Conservation (phyloP, 2,329 filamentous ascomycete genomes). For the Pseudocercospora musae region DNA sequence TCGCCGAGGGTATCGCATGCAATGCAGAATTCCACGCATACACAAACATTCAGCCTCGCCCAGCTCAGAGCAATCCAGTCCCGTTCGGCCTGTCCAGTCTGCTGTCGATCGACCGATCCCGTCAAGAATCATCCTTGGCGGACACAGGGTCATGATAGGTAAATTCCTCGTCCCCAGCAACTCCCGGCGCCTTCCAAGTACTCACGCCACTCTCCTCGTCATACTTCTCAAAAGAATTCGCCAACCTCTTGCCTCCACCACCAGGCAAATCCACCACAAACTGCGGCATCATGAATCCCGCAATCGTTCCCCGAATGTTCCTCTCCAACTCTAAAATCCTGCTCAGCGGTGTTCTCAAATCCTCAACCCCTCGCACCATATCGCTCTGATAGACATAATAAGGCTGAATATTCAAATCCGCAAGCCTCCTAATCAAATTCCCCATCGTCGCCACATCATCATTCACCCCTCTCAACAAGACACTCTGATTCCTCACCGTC, state of each 20-base stretch:
- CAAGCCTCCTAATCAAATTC: constrained; percentile 52
- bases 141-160: constrained; percentile 56
- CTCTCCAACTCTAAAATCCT: constrained; percentile 59
- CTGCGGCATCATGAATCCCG: constrained; percentile 60
- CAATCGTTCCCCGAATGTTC: constrained; percentile 57
- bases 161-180: constrained; percentile 49
- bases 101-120: constrained; percentile 3
- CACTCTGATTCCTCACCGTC: constrained; percentile 59
- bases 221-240: constrained; percentile 53
- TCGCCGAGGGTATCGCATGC: neutral
- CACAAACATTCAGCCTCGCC: neutral
- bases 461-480: constrained; percentile 59
- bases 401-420: constrained; percentile 56
- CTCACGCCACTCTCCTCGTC: constrained; percentile 54
- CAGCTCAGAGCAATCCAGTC: neutral
- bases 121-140: neutral
- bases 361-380: constrained; percentile 59
- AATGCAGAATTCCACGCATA: neutral
- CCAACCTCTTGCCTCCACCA: constrained; percentile 61
- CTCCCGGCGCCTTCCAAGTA: constrained; percentile 54
- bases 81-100: constrained; percentile 6
- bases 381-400: constrained; percentile 67
- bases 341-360: constrained; percentile 59
- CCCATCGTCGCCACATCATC: constrained; percentile 54
- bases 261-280: constrained; percentile 64